Percentiles rank a stretch among this genome's conserved stretches.
Conservation (phyloP, 1,284 basidiomycete species). For the Irpex sp. region DNA sequence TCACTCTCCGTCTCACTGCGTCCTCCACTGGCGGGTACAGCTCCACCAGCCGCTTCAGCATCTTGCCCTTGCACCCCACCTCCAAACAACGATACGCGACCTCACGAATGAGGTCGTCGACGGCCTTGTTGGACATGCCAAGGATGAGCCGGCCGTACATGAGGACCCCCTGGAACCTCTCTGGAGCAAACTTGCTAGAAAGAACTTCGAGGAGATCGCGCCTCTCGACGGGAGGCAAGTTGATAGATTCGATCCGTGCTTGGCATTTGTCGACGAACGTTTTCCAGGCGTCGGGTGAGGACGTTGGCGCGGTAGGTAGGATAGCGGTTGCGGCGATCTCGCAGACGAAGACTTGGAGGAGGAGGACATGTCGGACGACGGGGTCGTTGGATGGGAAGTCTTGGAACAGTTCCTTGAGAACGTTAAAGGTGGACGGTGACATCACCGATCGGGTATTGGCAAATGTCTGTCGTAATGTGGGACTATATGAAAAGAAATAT, state of each 20-base stretch:
- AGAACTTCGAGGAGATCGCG: constrained; percentile 60
- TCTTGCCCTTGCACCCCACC: constrained; percentile 68
- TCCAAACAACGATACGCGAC: constrained; percentile 54
- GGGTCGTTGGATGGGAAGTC: constrained; percentile 62
- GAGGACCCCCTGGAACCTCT: constrained; percentile 47
- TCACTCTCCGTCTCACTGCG: constrained; percentile 38
- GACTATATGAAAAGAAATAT: background rate
- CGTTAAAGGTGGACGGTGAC: constrained; percentile 40
- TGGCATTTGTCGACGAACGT: constrained; percentile 29
- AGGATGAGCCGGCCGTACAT: constrained; percentile 50
- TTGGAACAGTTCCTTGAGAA: constrained; percentile 53
- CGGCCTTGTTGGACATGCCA: constrained; percentile 37
- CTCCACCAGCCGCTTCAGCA: constrained; percentile 53
- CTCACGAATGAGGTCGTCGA: constrained; percentile 45
- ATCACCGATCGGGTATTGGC: constrained; percentile 63
- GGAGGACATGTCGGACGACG: constrained; percentile 61
- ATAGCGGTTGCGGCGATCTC: constrained; percentile 32
- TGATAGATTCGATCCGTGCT: constrained; percentile 44
- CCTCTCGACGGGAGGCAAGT: constrained; percentile 50
- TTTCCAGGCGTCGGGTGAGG: constrained; percentile 8
- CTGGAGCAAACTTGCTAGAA: constrained; percentile 61
- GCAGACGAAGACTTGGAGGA: constrained; percentile 58
- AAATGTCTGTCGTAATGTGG: constrained; percentile 49
- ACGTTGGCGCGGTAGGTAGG: background rate
- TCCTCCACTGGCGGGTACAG: constrained; percentile 38